A percentile compares a stretch with the other conserved stretches of the same genome.
Evolutionary conservation across 345 rosid species (phyloP).

Genomic region (Raphanus sativus): DNA sequence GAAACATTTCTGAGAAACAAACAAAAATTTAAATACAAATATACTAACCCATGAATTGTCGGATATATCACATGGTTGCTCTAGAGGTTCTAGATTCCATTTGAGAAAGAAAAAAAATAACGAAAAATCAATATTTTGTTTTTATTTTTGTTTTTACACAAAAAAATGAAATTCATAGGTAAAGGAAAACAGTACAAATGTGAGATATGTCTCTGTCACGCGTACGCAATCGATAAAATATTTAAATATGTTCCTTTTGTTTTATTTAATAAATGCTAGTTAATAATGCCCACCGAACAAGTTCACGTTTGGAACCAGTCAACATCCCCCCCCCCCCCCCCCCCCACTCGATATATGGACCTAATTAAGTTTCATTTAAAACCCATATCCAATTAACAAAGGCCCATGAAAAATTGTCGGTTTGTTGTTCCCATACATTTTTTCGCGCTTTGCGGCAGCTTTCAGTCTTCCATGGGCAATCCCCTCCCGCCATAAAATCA

Average conservation of each 20-base stretch:
- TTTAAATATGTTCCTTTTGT: slow-evolving; percentile 9
- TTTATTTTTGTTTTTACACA: background rate
- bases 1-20: slow-evolving; percentile 34
- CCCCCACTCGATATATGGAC: background rate
- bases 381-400: slow-evolving; percentile 1
- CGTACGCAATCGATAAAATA: slow-evolving; percentile 18
- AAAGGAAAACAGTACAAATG: slow-evolving; percentile 20
- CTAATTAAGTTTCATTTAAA: background rate
- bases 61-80: slow-evolving; percentile 40
- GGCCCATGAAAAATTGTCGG: background rate
- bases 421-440: background rate
- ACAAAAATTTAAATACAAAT: slow-evolving; percentile 29
- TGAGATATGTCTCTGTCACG: slow-evolving; percentile 37
- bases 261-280: slow-evolving; percentile 26
- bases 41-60: slow-evolving; percentile 39
- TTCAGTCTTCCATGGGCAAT: slow-evolving; percentile 17
- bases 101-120: background rate
- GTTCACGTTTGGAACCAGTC: slow-evolving; percentile 8
- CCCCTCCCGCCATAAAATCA: slow-evolving; percentile 37
- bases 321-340: no score
- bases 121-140: background rate
- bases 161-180: background rate
- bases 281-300: slow-evolving; percentile 27
- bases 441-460: slow-evolving; percentile 23
- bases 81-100: slow-evolving; percentile 30